These are phyloP conservation scores for Stentor coeruleus DNA, from an alignment of 73 alveolate species.

Conservation along the genomic window DNA sequence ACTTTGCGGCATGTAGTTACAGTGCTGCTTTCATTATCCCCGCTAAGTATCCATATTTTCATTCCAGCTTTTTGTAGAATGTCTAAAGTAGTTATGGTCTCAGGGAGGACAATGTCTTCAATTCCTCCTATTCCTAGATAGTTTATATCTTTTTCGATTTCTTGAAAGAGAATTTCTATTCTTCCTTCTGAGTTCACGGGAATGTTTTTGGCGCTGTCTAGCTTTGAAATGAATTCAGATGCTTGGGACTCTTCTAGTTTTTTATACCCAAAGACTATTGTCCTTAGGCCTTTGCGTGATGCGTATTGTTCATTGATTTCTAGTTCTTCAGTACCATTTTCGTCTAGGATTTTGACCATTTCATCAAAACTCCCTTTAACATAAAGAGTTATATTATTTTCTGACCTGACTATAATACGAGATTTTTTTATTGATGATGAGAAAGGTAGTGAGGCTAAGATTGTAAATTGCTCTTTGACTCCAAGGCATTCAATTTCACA, in stretches of 20 bases:
- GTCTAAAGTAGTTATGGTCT: neutral
- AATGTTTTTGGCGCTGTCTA: neutral
- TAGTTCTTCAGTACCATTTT: neutral
- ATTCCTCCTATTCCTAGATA: constrained; percentile 1
- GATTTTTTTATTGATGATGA: neutral
- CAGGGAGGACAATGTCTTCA: constrained; percentile 26
- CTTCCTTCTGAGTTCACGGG: neutral
- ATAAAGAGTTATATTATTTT: neutral
- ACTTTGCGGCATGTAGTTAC: neutral
- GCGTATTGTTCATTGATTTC: neutral
- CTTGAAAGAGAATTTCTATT: neutral
- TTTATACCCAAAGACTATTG: neutral
- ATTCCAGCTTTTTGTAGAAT: constrained; percentile 37
- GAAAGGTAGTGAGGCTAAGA: neutral
- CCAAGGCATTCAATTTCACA: neutral
- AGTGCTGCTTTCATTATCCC: constrained; percentile 27
- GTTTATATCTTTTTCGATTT: neutral
- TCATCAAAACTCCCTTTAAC: neutral
- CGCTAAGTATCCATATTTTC: constrained; percentile 41
- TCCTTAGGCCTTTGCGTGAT: neutral
- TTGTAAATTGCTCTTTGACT: neutral
- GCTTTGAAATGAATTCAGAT: neutral
- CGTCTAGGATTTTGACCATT: neutral
- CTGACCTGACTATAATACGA: neutral
- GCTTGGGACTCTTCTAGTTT: neutral